These are phyloP conservation scores for Candida arabinofermentans DNA, from an alignment of 805 yeast species.

Conservation along the genomic window DNA sequence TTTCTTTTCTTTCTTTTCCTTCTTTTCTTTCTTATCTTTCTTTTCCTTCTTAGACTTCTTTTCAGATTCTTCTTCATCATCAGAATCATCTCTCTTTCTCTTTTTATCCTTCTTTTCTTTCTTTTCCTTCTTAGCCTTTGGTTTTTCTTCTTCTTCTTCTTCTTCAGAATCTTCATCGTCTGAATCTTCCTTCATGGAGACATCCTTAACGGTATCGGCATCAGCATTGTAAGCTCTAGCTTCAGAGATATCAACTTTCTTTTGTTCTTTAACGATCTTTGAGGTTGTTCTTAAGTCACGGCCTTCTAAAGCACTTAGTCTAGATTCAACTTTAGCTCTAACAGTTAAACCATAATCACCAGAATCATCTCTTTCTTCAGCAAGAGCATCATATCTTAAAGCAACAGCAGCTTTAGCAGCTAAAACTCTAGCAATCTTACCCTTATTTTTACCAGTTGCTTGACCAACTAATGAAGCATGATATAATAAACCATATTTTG, in stretches of 20 bases:
- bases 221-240: conserved; percentile 90
- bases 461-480: conserved; percentile 97
- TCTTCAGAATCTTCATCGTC: conserved; percentile 31
- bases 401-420: conserved; percentile 99
- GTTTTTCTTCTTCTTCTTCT: conserved; percentile 23
- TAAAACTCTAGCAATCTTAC: conserved; percentile 96
- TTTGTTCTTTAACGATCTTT: conserved; percentile 73
- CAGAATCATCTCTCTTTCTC: background rate
- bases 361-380: conserved; percentile 95
- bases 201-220: conserved; percentile 65
- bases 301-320: conserved; percentile 94
- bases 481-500: conserved; percentile 95
- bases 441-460: conserved; percentile 97
- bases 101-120: conserved; percentile 14
- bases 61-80: background rate
- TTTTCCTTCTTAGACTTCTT: conserved; percentile 3
- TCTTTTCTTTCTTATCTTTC: conserved; percentile 11
- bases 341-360: conserved; percentile 91
- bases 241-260: conserved; percentile 82
- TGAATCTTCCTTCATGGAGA: conserved; percentile 22
- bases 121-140: conserved; percentile 24
- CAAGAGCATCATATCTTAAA: conserved; percentile 90
- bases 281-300: conserved; percentile 91
- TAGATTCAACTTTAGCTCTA: conserved; percentile 89
- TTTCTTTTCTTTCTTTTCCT: background rate